Base-by-base conservation (phyloP, 371 early-diverging fungal species). In the Nematocida sp. region DNA sequence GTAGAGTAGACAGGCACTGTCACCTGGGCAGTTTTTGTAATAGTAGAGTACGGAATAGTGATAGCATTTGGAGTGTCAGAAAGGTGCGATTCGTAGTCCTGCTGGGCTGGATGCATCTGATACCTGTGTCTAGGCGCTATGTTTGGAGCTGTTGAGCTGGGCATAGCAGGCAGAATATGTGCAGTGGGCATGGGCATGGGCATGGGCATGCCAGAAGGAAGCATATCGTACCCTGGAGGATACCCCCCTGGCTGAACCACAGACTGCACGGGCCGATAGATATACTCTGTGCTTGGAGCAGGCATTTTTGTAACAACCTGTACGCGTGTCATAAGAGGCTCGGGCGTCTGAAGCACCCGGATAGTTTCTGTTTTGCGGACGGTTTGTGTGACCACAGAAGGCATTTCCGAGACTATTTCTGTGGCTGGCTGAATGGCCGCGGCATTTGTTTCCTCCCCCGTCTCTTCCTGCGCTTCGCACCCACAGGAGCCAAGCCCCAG, bases 1-100 rank as follows among this genome's bases (percentile, higher is more conserved):
- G 67, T 67, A 4, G 17, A 46, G 27, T 57, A 67, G n/a, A 37
- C 1, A 41, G 67, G 67, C 4, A 67, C 50, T 31, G 67, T 67
- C 4, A 57, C 38, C 27, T 58, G 46, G 19, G 49, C 50, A 29
- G 67, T 67, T 58, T 21, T 67, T 19, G 34, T n/a, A 7, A 60
- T 36, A 2, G 67, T 67, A 5, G 67, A 67, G 67, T 58, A 67
- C 32, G 67, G 67, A 41, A 67, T 67, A 1, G 67, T 67, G 13
- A 67, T 67, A 11, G 53, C 31, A 54, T 54, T 65, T 3, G 53
- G 53, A 29, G 17, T 17, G 5, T 11, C n/a, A 4, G 32, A 41
- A 17, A 2, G 11, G 40, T 27, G 19, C 41, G 17, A 11, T 8
- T 8, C 2, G 4, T 60, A 8, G 11, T 19, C 7, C 40, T 15